A percentile compares a stretch with the other conserved stretches of the same genome.
Evolutionary conservation across 495 filamentous ascomycete species (phyloP).

Genomic region (Neurospora africana): DNA sequence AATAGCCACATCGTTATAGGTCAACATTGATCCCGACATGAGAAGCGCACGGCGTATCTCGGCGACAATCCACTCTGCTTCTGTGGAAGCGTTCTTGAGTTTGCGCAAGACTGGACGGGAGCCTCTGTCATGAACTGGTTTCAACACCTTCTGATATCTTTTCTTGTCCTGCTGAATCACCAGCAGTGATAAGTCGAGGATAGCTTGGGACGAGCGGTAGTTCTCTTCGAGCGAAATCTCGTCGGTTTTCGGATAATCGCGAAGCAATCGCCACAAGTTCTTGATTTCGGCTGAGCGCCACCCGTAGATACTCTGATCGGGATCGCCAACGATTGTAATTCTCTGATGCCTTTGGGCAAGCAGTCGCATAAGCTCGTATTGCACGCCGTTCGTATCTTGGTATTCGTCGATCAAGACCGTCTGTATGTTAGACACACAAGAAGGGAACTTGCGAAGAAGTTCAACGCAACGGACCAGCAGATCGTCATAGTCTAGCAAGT

Average conservation of each 20-base stretch:
- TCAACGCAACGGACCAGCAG: slow-evolving; percentile 76
- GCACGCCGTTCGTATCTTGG: slow-evolving; percentile 91
- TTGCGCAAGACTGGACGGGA: slow-evolving; percentile 75
- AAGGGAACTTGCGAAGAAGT: slow-evolving; percentile 62
- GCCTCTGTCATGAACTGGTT: slow-evolving; percentile 71
- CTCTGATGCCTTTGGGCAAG: slow-evolving; percentile 61
- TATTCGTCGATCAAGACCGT: slow-evolving; percentile 95
- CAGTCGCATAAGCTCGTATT: slow-evolving; percentile 90
- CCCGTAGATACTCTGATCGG: slow-evolving; percentile 97
- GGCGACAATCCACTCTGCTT: slow-evolving; percentile 80
- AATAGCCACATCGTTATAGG: slow-evolving; percentile 72
- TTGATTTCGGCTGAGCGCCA: slow-evolving; percentile 95
- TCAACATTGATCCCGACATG: slow-evolving; percentile 62
- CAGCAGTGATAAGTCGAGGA: slow-evolving; percentile 67
- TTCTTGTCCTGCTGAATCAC: slow-evolving; percentile 88
- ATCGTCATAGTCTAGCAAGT: slow-evolving; percentile 93
- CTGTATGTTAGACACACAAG: slow-evolving; percentile 86
- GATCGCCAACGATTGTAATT: slow-evolving; percentile 94
- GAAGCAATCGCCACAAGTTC: slow-evolving; percentile 72
- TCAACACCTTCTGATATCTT: slow-evolving; percentile 65
- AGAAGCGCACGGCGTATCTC: slow-evolving; percentile 67
- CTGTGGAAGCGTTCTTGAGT: slow-evolving; percentile 57
- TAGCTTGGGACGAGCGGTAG: slow-evolving; percentile 88
- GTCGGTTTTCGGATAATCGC: slow-evolving; percentile 63
- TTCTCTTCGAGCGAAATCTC: slow-evolving; percentile 89